Evolutionary conservation across 202 grass and related monocot species (phyloP).

Genomic region (Zizania palustris): DNA sequence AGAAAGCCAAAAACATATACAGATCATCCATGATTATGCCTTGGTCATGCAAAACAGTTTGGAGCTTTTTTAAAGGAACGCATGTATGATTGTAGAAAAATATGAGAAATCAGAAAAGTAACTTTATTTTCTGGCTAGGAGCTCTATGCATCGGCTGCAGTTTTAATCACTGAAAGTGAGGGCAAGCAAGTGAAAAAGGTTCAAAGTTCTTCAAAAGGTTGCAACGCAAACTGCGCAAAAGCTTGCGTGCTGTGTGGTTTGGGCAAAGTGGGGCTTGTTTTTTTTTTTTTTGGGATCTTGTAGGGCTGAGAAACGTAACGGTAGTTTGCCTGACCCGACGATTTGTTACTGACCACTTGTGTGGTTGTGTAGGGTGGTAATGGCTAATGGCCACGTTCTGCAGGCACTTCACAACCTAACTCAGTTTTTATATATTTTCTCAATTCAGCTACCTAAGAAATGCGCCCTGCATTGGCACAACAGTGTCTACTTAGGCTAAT

Average conservation of each 20-base stretch:
- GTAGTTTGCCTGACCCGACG: no score
- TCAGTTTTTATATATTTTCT: no score
- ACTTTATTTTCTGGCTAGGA: neutral
- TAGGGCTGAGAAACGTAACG: neutral
- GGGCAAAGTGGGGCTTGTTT: neutral
- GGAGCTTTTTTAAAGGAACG: neutral
- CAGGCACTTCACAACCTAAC: no score
- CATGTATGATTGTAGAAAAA: neutral
- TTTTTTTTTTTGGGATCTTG: slow-evolving; percentile 10
- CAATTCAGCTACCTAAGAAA: no score
- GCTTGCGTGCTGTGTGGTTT: neutral
- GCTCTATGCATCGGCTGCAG: neutral
- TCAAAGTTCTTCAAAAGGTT: no score
- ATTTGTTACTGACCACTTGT: no score
- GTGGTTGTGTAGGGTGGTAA: no score
- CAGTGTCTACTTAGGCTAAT: no score
- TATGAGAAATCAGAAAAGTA: neutral
- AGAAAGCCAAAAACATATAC: neutral
- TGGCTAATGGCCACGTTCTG: no score
- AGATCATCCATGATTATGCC: neutral
- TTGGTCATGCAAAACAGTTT: neutral
- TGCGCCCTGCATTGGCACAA: no score
- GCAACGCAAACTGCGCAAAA: neutral
- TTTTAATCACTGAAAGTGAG: neutral
- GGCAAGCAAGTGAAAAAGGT: neutral